A percentile compares a stretch with the other conserved stretches of the same genome.
Evolutionary conservation across 176 grass and related monocot species (phyloP).

Genomic region (Melocanna baccifera): DNA sequence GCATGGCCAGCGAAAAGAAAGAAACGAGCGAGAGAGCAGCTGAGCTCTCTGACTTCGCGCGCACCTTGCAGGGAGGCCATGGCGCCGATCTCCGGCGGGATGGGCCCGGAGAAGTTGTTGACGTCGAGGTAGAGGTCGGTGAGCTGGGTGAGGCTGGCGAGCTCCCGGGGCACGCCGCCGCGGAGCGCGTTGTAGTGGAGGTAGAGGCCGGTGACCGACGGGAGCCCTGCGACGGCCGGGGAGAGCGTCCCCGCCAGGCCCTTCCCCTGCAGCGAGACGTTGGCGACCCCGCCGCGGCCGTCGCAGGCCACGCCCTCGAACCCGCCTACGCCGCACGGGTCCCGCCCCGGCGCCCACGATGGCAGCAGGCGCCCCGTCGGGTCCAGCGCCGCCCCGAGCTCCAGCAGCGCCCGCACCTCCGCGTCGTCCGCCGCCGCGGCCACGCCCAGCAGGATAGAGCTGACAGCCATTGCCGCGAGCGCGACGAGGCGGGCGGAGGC

Average conservation of each 20-base stretch:
- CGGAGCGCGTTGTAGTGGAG: conserved; percentile 83
- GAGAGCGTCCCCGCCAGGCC: conserved; percentile 71
- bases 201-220: conserved; percentile 70
- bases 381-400: conserved; percentile 62
- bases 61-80: conserved; percentile 84
- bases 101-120: conserved; percentile 68
- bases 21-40: background rate
- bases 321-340: conserved; percentile 57
- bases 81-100: conserved; percentile 63
- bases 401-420: conserved; percentile 73
- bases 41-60: conserved; percentile 1
- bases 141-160: conserved; percentile 45
- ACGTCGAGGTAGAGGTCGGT: conserved; percentile 87
- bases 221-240: conserved; percentile 59
- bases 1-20: background rate
- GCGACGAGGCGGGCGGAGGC: background rate
- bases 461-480: background rate
- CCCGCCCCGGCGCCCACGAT: conserved; percentile 59
- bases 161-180: conserved; percentile 59
- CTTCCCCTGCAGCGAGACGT: conserved; percentile 90
- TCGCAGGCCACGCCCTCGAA: conserved; percentile 92
- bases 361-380: conserved; percentile 46
- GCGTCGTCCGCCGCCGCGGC: conserved; percentile 16
- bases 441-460: background rate
- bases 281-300: conserved; percentile 65